A percentile compares a stretch with the other conserved stretches of the same genome.
These are phyloP conservation scores for Penicillium sumatraense DNA, from an alignment of 2,329 filamentous ascomycete species.

Conservation along the genomic window DNA sequence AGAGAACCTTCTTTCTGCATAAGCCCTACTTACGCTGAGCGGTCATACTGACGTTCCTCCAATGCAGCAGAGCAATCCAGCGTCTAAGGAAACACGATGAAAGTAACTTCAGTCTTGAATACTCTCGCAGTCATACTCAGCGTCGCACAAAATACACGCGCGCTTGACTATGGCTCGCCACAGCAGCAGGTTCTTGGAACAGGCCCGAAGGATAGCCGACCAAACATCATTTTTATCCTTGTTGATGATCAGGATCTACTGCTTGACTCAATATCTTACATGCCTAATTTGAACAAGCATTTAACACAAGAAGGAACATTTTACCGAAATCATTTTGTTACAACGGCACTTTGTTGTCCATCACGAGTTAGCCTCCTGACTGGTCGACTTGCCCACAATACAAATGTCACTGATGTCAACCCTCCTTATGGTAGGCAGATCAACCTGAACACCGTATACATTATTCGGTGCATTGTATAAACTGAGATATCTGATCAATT, in stretches of 20 bases:
- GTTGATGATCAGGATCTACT: constrained; percentile 64
- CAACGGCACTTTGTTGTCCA: constrained; percentile 57
- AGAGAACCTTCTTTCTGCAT: background rate
- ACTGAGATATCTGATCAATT: no score
- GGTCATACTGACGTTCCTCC: background rate
- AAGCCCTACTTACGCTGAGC: background rate
- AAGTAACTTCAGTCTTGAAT: background rate
- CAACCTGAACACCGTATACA: no score
- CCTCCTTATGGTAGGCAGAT: constrained; percentile 20
- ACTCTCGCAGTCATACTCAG: background rate
- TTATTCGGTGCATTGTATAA: no score
- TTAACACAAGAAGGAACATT: constrained; percentile 58
- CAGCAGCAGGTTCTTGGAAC: background rate
- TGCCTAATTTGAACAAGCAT: constrained; percentile 59
- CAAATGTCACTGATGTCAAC: constrained; percentile 59
- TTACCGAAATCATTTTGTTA: constrained; percentile 61
- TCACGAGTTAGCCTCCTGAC: constrained; percentile 64
- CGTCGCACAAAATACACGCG: background rate
- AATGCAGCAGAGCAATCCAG: background rate
- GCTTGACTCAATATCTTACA: constrained; percentile 44
- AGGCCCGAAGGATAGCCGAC: constrained; percentile 6
- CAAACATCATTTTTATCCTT: constrained; percentile 67
- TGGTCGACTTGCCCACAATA: constrained; percentile 66
- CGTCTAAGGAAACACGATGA: background rate
- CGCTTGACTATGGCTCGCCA: background rate